These are phyloP conservation scores for Neopestalotiopsis clavispora DNA, from an alignment of 2,329 filamentous ascomycete species.

Conservation along the genomic window DNA sequence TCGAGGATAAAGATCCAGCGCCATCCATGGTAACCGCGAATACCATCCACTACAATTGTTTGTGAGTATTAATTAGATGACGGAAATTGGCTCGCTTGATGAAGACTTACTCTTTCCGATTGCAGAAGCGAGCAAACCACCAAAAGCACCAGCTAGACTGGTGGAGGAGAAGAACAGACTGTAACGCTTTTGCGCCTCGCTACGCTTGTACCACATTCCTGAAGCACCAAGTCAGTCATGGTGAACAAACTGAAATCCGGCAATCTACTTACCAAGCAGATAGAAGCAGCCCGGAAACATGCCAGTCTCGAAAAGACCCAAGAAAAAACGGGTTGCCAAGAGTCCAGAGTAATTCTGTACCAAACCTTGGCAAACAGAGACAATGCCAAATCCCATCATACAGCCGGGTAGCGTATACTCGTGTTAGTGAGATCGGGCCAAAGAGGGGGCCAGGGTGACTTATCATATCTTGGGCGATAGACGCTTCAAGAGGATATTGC, in stretches of 20 bases:
- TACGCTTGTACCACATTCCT: slow-evolving; percentile 87
- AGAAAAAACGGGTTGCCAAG: slow-evolving; percentile 81
- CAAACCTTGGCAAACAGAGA: slow-evolving; percentile 77
- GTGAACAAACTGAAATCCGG: slow-evolving; percentile 40
- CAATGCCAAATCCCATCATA: slow-evolving; percentile 84
- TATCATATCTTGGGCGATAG: slow-evolving; percentile 41
- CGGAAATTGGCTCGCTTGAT: no score
- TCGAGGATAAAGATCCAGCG: slow-evolving; percentile 62
- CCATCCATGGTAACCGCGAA: slow-evolving; percentile 74
- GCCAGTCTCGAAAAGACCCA: slow-evolving; percentile 77
- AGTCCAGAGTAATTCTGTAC: slow-evolving; percentile 79
- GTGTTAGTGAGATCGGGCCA: slow-evolving; percentile 9
- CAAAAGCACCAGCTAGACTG: slow-evolving; percentile 81
- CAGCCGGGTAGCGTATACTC: slow-evolving; percentile 67
- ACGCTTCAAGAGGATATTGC: slow-evolving; percentile 73
- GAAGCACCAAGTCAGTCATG: not conserved
- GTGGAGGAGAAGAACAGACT: slow-evolving; percentile 92
- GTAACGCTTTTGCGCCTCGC: slow-evolving; percentile 89
- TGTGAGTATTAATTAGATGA: slow-evolving; percentile 14
- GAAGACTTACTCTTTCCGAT: slow-evolving; percentile 72
- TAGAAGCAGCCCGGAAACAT: slow-evolving; percentile 78
- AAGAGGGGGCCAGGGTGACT: slow-evolving; percentile 3
- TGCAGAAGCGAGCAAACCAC: slow-evolving; percentile 81
- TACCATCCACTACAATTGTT: slow-evolving; percentile 60
- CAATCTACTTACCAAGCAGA: slow-evolving; percentile 65